These are phyloP conservation scores for Leptomonas seymouri DNA, from an alignment of 208 protist genomes.

Conservation along the genomic window DNA sequence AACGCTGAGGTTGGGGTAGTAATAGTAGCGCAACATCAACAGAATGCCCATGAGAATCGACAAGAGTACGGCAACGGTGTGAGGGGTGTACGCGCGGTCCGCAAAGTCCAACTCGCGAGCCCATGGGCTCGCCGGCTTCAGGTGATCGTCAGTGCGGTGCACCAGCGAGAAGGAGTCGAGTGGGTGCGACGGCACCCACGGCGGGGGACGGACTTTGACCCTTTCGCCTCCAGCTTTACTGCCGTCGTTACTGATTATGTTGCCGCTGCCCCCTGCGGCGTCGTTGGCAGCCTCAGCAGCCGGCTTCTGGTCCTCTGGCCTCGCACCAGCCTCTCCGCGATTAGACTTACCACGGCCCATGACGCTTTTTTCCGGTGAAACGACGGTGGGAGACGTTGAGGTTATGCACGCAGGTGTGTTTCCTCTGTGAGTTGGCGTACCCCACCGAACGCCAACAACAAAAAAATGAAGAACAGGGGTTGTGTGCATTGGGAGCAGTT, in stretches of 20 bases:
- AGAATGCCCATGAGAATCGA: constrained; percentile 50
- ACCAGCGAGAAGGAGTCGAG: constrained; percentile 29
- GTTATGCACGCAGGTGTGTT: background rate
- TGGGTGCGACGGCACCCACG: constrained; percentile 10
- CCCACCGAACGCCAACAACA: too few species aligned
- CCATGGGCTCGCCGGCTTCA: constrained; percentile 52
- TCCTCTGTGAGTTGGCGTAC: too few species aligned
- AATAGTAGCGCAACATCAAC: constrained; percentile 66
- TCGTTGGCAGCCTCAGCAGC: background rate
- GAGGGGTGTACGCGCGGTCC: constrained; percentile 62
- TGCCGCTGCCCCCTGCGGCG: background rate
- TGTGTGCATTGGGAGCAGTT: too few species aligned
- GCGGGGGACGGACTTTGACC: background rate
- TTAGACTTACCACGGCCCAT: constrained; percentile 7
- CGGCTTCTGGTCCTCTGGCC: background rate
- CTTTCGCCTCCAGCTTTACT: background rate
- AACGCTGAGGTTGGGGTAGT: constrained; percentile 46
- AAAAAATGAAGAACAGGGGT: too few species aligned
- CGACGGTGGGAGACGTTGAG: background rate
- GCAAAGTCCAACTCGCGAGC: constrained; percentile 56
- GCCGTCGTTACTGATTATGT: background rate
- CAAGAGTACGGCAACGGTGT: constrained; percentile 63
- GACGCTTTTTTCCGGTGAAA: background rate
- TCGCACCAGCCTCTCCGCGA: background rate
- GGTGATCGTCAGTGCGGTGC: constrained; percentile 18